Evolutionary conservation across 2,329 filamentous ascomycete genomes (phyloP).

Genomic region (Keithomyces neogunnii): DNA sequence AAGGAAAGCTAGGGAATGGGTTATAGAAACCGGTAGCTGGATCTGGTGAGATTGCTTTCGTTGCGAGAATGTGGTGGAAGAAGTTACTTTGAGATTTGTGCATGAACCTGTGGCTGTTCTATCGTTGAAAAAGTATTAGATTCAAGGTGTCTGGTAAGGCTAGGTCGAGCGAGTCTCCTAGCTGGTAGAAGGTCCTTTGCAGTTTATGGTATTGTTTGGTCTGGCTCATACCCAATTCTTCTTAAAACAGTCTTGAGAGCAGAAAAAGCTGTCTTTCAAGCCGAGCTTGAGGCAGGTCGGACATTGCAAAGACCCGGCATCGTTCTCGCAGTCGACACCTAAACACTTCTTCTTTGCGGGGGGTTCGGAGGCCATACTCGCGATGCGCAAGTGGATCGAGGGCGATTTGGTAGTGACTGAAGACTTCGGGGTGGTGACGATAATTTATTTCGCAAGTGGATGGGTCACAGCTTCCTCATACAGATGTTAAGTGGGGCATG

Average conservation of each 20-base stretch:
- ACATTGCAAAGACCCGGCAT: constrained; percentile 80
- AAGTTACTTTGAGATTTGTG: constrained; percentile 67
- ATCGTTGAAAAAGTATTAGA: constrained; percentile 5
- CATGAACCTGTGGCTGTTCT: constrained; percentile 69
- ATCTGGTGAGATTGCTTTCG: constrained; percentile 82
- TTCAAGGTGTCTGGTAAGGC: not conserved
- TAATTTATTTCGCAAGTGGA: too few species aligned
- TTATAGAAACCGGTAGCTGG: constrained; percentile 86
- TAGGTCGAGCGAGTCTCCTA: not conserved
- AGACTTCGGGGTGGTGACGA: too few species aligned
- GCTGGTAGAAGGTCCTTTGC: not conserved
- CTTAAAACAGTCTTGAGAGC: constrained; percentile 98
- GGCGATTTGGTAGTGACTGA: not conserved
- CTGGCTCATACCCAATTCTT: constrained; percentile 75
- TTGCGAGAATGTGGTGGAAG: constrained; percentile 65
- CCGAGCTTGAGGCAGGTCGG: constrained; percentile 89
- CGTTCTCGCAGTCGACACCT: constrained; percentile 76
- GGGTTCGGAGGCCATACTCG: constrained; percentile 37
- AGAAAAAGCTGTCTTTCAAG: constrained; percentile 87
- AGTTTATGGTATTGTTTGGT: not conserved
- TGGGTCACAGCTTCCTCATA: not conserved
- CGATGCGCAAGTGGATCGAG: not conserved
- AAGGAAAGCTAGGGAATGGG: constrained; percentile 82
- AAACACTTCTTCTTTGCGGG: constrained; percentile 62
- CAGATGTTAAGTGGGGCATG: too few species aligned